Evolutionary conservation across 1,284 basidiomycete species (phyloP).

Genomic region (Polyporus tsugae): DNA sequence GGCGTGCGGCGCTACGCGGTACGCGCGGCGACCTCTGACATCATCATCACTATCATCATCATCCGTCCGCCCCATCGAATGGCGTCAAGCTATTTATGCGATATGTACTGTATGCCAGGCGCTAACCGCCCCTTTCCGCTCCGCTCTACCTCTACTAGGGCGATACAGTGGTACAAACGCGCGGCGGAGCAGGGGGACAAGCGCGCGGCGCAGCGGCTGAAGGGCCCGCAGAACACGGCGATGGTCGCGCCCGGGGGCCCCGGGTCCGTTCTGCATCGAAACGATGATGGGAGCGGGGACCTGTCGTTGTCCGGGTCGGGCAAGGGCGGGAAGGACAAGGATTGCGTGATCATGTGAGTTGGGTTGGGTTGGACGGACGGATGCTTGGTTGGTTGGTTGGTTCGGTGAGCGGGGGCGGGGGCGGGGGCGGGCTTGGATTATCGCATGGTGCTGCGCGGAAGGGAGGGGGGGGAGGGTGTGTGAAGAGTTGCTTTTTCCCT

Average conservation of each 20-base stretch:
- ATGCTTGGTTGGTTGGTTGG: not conserved
- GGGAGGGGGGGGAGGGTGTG: no score
- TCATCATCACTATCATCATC: not conserved
- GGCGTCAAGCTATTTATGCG: not conserved
- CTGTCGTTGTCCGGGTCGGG: conserved; percentile 42
- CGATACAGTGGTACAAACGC: conserved; percentile 86
- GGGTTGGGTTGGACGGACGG: not conserved
- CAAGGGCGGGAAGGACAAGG: conserved; percentile 66
- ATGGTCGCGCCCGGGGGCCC: conserved; percentile 65
- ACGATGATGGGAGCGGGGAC: conserved; percentile 50
- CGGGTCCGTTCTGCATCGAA: conserved; percentile 63
- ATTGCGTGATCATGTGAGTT: conserved; percentile 86
- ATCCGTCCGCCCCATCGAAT: not conserved
- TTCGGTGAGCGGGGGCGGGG: not conserved
- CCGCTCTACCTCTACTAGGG: conserved; percentile 49
- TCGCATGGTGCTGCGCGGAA: no score
- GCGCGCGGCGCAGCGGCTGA: conserved; percentile 89
- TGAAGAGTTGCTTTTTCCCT: no score
- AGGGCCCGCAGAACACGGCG: conserved; percentile 63
- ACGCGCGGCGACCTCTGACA: not conserved
- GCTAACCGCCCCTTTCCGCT: not conserved
- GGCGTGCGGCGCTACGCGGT: no score
- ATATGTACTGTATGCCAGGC: no score
- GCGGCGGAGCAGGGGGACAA: conserved; percentile 96
- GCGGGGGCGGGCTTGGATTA: not conserved